phyloP scores from a whole-genome alignment of 2,329 filamentous ascomycete species.

The Calonectria pteridis region DNA sequence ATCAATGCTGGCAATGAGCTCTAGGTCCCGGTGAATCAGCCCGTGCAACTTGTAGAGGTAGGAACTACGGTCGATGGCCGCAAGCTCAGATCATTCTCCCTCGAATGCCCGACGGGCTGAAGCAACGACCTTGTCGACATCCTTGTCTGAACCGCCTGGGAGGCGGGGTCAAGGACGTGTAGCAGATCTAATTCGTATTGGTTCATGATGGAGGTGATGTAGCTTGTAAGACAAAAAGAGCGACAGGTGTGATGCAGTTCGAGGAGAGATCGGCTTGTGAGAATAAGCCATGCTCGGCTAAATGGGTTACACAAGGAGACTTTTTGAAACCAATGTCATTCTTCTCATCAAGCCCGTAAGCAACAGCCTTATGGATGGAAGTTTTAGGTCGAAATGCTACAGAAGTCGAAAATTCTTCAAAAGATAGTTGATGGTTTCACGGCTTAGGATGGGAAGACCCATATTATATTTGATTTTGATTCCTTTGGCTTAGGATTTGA shows the following conservation, averaged over 20 bases:
- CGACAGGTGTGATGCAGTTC: neutral
- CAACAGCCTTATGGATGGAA: no score
- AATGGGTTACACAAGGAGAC: neutral
- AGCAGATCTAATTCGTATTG: neutral
- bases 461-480: no score
- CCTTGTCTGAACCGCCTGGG: conserved; percentile 36
- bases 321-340: no score
- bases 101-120: conserved; percentile 41
- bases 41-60: conserved; percentile 41
- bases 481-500: no score
- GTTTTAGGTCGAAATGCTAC: no score
- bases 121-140: conserved; percentile 38
- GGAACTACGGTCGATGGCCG: conserved; percentile 35
- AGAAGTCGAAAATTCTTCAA: no score
- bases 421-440: no score
- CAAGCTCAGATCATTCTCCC: conserved; percentile 41
- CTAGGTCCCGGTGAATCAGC: conserved; percentile 40
- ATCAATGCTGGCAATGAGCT: conserved; percentile 41
- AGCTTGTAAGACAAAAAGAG: neutral
- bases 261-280: neutral
- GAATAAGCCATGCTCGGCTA: neutral
- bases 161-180: conserved; percentile 11
- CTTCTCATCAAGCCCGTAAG: no score
- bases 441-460: no score
- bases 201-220: neutral